These are phyloP conservation scores for Chaetomiaceae sp. DNA, from an alignment of 2,329 filamentous ascomycete genomes.

Conservation along the genomic window DNA sequence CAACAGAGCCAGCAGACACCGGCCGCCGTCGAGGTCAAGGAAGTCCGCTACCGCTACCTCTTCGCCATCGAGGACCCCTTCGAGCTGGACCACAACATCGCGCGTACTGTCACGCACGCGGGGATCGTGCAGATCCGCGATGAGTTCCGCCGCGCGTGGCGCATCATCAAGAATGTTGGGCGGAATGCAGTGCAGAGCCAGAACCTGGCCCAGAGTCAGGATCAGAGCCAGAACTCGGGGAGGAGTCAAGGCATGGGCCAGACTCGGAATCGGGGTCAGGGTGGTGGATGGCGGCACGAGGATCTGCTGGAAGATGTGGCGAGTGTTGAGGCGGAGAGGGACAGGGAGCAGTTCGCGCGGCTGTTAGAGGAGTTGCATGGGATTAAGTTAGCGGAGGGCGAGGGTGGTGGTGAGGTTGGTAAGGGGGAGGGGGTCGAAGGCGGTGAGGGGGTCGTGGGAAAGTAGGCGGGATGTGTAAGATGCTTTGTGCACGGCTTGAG, in stretches of 20 bases:
- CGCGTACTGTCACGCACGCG: conserved; percentile 74
- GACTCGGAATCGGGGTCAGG: not conserved
- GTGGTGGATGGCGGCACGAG: conserved; percentile 30
- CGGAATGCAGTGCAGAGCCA: not conserved
- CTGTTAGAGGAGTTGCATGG: conserved; percentile 39
- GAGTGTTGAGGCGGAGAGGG: conserved; percentile 28
- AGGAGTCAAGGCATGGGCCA: too few relatives aligned
- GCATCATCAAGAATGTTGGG: conserved; percentile 55
- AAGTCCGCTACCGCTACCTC: conserved; percentile 72
- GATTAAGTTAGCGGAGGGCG: not conserved
- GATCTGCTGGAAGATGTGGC: conserved; percentile 49
- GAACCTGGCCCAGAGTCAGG: not conserved
- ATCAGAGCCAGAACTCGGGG: not conserved
- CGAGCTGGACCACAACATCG: conserved; percentile 81
- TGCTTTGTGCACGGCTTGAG: too few relatives aligned
- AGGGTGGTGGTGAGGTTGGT: not conserved
- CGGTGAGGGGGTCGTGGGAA: not conserved
- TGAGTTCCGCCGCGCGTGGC: conserved; percentile 76
- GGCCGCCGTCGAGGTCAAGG: conserved; percentile 44
- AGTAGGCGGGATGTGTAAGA: not conserved
- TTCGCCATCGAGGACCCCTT: conserved; percentile 92
- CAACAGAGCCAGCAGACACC: not conserved
- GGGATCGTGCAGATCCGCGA: conserved; percentile 77
- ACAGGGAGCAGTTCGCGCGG: conserved; percentile 31
- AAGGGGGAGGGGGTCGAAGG: not conserved